phyloP scores from a whole-genome alignment of 225 moss, liverwort and hornwort species.

The Bryoerythrophyllum caledonicum region DNA sequence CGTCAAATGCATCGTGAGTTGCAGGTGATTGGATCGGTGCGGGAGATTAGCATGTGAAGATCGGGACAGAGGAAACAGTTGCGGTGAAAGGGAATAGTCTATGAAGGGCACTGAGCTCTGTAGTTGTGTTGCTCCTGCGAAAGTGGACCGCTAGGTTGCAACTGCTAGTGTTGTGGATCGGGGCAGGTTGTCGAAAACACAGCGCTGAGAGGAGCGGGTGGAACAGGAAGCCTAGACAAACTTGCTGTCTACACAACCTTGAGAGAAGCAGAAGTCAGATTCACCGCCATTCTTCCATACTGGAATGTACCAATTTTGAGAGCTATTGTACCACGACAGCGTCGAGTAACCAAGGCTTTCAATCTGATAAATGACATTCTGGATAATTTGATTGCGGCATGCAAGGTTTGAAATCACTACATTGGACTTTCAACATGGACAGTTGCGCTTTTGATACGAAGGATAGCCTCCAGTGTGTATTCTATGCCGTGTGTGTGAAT shows the following conservation, averaged over 20 bases:
- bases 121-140: background rate
- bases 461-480: constrained; percentile 24
- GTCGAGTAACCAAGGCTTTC: constrained; percentile 63
- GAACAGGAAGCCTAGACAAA: background rate
- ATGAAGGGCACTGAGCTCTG: background rate
- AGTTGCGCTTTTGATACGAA: background rate
- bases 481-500: constrained; percentile 25
- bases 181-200: constrained; percentile 1
- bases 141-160: background rate
- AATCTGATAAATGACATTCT: constrained; percentile 71
- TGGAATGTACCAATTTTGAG: constrained; percentile 82
- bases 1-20: background rate
- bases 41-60: background rate
- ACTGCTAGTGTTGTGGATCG: constrained; percentile 13
- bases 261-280: constrained; percentile 79
- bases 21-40: background rate
- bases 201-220: background rate
- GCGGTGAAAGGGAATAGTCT: background rate
- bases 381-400: constrained; percentile 63
- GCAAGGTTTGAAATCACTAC: constrained; percentile 58
- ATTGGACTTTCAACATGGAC: background rate
- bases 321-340: constrained; percentile 74
- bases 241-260: constrained; percentile 77
- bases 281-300: constrained; percentile 72
- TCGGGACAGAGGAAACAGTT: background rate